A percentile compares a stretch with the other conserved stretches of the same genome.
Evolutionary conservation across 805 yeast genomes (phyloP).

Genomic region (Lipomyces yamadae): DNA sequence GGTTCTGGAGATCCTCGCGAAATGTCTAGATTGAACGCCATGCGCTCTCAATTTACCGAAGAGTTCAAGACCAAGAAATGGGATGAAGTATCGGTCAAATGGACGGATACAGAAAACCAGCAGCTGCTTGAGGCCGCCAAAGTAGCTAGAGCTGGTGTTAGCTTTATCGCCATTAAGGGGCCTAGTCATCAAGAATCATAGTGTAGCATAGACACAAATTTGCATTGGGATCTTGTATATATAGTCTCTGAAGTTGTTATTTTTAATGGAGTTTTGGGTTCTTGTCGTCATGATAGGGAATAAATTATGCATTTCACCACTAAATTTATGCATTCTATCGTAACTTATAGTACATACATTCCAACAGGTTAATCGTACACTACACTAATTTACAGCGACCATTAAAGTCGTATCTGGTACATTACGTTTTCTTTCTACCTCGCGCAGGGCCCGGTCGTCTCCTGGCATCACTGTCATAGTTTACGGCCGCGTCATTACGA

Average conservation of each 20-base stretch:
- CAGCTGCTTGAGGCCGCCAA: slow-evolving; percentile 55
- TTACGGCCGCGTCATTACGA: neutral
- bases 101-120: slow-evolving; percentile 58
- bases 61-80: slow-evolving; percentile 53
- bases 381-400: neutral
- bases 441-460: neutral
- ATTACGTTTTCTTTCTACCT: neutral
- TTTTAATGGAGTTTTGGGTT: neutral
- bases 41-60: slow-evolving; percentile 47
- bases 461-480: neutral
- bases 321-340: neutral
- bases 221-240: neutral
- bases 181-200: slow-evolving; percentile 7
- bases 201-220: neutral
- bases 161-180: slow-evolving; percentile 57
- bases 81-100: slow-evolving; percentile 52
- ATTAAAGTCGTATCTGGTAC: neutral
- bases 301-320: neutral
- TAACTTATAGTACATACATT: neutral
- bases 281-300: neutral
- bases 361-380: neutral
- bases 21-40: slow-evolving; percentile 38
- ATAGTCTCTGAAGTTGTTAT: neutral
- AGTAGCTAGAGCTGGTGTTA: slow-evolving; percentile 64
- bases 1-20: slow-evolving; percentile 66